phyloP scores from a whole-genome alignment of 1,284 basidiomycete genomes.

The Meripilus lineatus region DNA sequence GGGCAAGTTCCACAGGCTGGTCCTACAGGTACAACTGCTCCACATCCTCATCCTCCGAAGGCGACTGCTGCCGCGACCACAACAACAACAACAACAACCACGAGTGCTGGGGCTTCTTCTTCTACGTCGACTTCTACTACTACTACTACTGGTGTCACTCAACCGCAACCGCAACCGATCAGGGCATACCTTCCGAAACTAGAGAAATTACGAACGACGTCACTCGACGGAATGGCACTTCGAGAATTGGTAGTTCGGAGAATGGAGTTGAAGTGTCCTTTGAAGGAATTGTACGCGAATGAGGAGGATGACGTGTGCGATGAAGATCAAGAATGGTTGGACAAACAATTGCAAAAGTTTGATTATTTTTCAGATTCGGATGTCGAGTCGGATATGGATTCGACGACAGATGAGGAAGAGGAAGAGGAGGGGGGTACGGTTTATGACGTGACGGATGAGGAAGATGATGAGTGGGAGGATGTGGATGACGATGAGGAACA shows the following conservation, averaged over 20 bases:
- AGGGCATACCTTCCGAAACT: slow-evolving; percentile 28
- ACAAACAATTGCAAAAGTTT: slow-evolving; percentile 38
- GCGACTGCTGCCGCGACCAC: too few species aligned
- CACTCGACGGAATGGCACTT: slow-evolving; percentile 36
- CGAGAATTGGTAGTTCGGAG: slow-evolving; percentile 41
- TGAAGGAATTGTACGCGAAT: slow-evolving; percentile 35
- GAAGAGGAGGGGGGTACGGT: slow-evolving; percentile 9
- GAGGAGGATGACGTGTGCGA: slow-evolving; percentile 30
- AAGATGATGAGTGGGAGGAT: slow-evolving; percentile 26
- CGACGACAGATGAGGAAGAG: neutral
- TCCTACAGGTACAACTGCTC: too few species aligned
- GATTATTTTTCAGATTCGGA: slow-evolving; percentile 39
- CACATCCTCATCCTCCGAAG: too few species aligned
- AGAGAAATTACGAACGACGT: slow-evolving; percentile 40
- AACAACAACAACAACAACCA: too few species aligned
- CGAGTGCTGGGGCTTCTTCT: too few species aligned
- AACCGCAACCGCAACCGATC: neutral
- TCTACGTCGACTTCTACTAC: too few species aligned
- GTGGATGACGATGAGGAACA: slow-evolving; percentile 41
- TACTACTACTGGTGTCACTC: neutral
- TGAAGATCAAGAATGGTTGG: slow-evolving; percentile 42
- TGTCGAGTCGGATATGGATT: slow-evolving; percentile 6
- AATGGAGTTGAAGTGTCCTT: slow-evolving; percentile 31
- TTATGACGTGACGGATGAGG: slow-evolving; percentile 19
- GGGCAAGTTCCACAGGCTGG: too few species aligned